Evolutionary conservation across 352 stramenopile species (phyloP).

Genomic region (Globisporangium camurandrum): DNA sequence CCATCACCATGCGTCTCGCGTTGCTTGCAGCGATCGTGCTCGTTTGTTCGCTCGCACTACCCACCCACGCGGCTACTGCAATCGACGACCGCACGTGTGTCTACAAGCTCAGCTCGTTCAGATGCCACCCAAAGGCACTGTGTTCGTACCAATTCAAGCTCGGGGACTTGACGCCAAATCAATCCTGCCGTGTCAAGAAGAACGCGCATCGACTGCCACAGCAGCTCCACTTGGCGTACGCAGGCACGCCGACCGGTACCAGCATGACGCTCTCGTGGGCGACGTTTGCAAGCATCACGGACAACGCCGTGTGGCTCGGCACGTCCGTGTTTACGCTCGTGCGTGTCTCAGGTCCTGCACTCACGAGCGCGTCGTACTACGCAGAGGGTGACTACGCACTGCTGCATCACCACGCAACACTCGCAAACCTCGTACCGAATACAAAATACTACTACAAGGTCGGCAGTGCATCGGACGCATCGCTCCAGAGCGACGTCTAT

Average conservation of each 20-base stretch:
- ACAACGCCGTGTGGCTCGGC: constrained; percentile 43
- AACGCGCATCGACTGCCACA: too few relatives aligned
- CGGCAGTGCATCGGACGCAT: constrained; percentile 17
- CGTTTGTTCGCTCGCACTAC: too few relatives aligned
- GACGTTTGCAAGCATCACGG: constrained; percentile 30
- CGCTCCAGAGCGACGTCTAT: constrained; percentile 19
- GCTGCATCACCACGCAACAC: constrained; percentile 30
- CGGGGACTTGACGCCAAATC: too few relatives aligned
- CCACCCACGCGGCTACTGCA: too few relatives aligned
- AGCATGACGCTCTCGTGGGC: constrained; percentile 58
- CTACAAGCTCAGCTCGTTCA: too few relatives aligned
- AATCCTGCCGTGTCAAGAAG: too few relatives aligned
- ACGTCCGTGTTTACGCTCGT: constrained; percentile 16
- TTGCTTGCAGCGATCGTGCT: too few relatives aligned
- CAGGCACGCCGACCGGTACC: constrained; percentile 29
- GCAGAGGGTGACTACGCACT: constrained; percentile 37
- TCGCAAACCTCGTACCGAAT: constrained; percentile 17
- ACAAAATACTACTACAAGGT: constrained; percentile 52
- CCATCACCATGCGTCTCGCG: too few relatives aligned
- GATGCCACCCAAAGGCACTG: too few relatives aligned
- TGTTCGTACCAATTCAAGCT: too few relatives aligned
- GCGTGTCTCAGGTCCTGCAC: constrained; percentile 15
- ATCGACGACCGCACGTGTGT: too few relatives aligned
- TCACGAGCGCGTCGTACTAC: constrained; percentile 34
- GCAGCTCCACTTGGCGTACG: constrained; percentile 53